phyloP scores from a whole-genome alignment of 2,329 filamentous ascomycete genomes.

The Stagonosporopsis rhizophila region DNA sequence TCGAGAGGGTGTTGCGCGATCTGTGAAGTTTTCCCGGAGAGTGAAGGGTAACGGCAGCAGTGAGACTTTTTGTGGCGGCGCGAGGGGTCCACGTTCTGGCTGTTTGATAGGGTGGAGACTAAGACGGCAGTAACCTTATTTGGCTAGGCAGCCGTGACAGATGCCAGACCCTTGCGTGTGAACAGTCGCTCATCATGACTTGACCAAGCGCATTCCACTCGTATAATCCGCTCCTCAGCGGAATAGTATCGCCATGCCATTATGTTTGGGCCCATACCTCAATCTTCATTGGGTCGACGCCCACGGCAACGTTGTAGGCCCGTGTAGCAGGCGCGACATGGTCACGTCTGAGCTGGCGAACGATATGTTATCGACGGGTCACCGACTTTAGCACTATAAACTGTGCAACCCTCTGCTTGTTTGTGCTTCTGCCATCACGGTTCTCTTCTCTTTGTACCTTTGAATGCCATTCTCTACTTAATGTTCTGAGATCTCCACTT shows the following conservation, averaged over 20 bases:
- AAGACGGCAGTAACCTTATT: slow-evolving; percentile 16
- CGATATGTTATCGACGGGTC: slow-evolving; percentile 23
- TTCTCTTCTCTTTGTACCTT: slow-evolving; percentile 14
- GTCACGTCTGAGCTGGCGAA: slow-evolving; percentile 16
- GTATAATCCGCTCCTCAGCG: background rate
- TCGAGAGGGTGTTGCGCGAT: slow-evolving; percentile 12
- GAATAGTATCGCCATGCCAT: background rate
- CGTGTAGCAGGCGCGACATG: slow-evolving; percentile 17
- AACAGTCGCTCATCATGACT: slow-evolving; percentile 1
- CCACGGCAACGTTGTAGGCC: slow-evolving; percentile 8
- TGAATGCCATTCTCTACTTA: slow-evolving; percentile 8
- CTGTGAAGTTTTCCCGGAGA: slow-evolving; percentile 13
- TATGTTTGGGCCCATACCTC: background rate
- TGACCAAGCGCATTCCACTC: slow-evolving; percentile 1
- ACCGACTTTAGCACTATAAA: slow-evolving; percentile 8
- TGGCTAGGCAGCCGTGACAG: slow-evolving; percentile 25
- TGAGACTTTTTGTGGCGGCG: slow-evolving; percentile 39
- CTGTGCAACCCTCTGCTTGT: slow-evolving; percentile 18
- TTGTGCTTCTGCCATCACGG: slow-evolving; percentile 12
- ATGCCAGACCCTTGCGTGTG: slow-evolving; percentile 14
- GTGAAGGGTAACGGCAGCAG: slow-evolving; percentile 20
- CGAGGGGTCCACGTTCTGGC: slow-evolving; percentile 27
- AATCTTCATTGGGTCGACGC: slow-evolving; percentile 1
- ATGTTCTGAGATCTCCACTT: background rate
- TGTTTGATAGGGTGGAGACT: slow-evolving; percentile 19